Conservation (phyloP, 495 filamentous ascomycete genomes). For the Pyrenula massariospora region DNA sequence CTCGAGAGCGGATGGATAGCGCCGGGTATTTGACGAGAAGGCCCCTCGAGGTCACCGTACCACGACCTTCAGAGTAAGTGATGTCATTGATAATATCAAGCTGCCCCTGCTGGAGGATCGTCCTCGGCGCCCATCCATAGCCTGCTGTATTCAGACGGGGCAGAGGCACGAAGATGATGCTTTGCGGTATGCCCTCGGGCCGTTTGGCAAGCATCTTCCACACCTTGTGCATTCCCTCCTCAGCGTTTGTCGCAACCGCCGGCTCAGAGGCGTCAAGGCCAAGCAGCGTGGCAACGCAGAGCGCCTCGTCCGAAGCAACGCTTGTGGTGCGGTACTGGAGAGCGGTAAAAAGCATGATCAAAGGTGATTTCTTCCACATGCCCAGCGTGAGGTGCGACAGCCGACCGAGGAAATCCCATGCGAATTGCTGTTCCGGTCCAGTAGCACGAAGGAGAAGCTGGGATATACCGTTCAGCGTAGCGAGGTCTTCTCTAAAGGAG, state of each 20-base stretch:
- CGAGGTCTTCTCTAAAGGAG: not conserved
- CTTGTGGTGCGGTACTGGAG: constrained; percentile 8
- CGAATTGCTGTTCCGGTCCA: not conserved
- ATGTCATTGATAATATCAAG: not conserved
- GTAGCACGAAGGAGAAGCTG: not conserved
- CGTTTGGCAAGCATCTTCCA: constrained; percentile 1
- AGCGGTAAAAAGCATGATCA: not conserved
- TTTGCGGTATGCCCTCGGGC: constrained; percentile 4
- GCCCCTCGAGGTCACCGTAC: not conserved
- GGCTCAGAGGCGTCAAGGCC: not conserved
- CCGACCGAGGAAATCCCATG: constrained; percentile 2
- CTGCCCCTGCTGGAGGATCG: constrained; percentile 1
- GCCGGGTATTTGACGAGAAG: not conserved
- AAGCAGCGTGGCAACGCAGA: constrained; percentile 11
- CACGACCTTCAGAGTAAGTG: not conserved
- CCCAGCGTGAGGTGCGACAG: not conserved
- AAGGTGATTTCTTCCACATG: not conserved
- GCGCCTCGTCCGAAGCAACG: constrained; percentile 7
- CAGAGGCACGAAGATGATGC: constrained; percentile 5
- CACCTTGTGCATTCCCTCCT: not conserved
- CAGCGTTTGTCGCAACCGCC: not conserved
- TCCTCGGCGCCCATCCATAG: constrained; percentile 11
- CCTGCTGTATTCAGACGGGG: constrained; percentile 2
- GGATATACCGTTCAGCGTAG: not conserved
- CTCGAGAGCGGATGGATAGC: not conserved